Base-by-base conservation (phyloP, 2,329 filamentous ascomycete genomes). In the Lasiodiplodia sp. region DNA sequence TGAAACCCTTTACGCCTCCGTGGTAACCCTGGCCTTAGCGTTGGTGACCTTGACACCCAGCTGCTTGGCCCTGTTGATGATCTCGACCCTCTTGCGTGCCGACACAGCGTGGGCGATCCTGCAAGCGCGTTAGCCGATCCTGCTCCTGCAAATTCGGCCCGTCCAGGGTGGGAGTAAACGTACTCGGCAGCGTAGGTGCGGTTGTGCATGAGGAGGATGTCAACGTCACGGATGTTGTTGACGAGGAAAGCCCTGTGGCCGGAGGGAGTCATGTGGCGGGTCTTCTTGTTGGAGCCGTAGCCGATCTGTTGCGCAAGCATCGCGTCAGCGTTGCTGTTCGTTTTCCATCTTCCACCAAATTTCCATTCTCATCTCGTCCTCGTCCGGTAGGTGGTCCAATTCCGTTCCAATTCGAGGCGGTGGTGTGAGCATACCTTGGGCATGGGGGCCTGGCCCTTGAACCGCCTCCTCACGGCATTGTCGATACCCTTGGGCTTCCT, bases 401-500 rank as follows among this genome's bases (percentile, higher is more conserved):
- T 38, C 60, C 44, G 60, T 34, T 63, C 60, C 28, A 25, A n/a
- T 18, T 52, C 58, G 16, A 14, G 57, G 40, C 40, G 40, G 40
- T 31, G 63, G 38, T 66, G 58, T 31, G 58, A 73, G 73, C 93
- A 83, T 94, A 97, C 95, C 88, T 94, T 97, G 86, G 96, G 96
- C 95, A 99, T 98, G 81, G 90, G 90, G 85, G 92, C 91, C 87
- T 92, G 93, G 81, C 96, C 93, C 87, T 93, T 94, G 90, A 99
- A 99, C 77, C 96, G 93, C 89, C 96, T 91, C 83, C 96, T 92
- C 83, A 99, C 95, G 81, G 92, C 88, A 88, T 94, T 97, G 87
- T 99, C 96, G 86, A 99, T 99, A 93, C 96, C 96, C 93, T 99
- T 99, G 78, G 96, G 96, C 90, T 98, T 99, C 87, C 96, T 92